Conservation (phyloP, 495 filamentous ascomycete species). For the Annulohypoxylon nitens region DNA sequence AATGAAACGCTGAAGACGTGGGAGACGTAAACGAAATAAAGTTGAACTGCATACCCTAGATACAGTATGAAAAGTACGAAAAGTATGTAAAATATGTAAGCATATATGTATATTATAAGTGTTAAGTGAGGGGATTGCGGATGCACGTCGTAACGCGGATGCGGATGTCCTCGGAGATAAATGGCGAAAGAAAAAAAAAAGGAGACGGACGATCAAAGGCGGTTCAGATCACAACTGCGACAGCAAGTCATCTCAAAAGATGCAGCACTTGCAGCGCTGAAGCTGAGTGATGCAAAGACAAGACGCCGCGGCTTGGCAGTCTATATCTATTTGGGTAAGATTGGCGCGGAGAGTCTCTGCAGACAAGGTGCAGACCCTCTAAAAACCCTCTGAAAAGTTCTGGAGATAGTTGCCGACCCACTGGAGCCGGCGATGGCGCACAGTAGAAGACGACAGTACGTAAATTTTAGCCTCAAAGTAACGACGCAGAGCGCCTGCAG, state of each 20-base stretch:
- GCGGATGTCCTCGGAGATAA: slow-evolving; percentile 26
- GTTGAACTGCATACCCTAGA: slow-evolving; percentile 3
- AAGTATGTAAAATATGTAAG: neutral
- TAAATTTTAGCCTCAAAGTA: slow-evolving; percentile 33
- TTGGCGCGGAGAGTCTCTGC: slow-evolving; percentile 4
- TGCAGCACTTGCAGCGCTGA: slow-evolving; percentile 32
- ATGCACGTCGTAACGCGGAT: neutral
- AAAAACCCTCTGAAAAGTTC: slow-evolving; percentile 1
- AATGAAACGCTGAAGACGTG: neutral
- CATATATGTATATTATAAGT: slow-evolving; percentile 1
- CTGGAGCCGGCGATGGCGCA: slow-evolving; percentile 14
- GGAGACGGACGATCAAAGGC: slow-evolving; percentile 29
- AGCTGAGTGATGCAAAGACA: slow-evolving; percentile 32
- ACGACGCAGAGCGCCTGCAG: slow-evolving; percentile 21
- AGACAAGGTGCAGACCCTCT: neutral
- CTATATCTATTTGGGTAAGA: slow-evolving; percentile 28
- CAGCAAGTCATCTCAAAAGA: slow-evolving; percentile 14
- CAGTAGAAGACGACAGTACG: slow-evolving; percentile 29
- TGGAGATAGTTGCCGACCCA: slow-evolving; percentile 7
- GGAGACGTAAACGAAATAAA: slow-evolving; percentile 5
- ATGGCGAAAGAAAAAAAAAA: slow-evolving; percentile 6
- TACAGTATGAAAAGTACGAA: neutral
- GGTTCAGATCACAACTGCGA: slow-evolving; percentile 17
- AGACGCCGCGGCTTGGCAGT: slow-evolving; percentile 35
- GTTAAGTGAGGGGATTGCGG: neutral